Conservation (phyloP, 352 stramenopile species). For the Phytophthora pisi region DNA sequence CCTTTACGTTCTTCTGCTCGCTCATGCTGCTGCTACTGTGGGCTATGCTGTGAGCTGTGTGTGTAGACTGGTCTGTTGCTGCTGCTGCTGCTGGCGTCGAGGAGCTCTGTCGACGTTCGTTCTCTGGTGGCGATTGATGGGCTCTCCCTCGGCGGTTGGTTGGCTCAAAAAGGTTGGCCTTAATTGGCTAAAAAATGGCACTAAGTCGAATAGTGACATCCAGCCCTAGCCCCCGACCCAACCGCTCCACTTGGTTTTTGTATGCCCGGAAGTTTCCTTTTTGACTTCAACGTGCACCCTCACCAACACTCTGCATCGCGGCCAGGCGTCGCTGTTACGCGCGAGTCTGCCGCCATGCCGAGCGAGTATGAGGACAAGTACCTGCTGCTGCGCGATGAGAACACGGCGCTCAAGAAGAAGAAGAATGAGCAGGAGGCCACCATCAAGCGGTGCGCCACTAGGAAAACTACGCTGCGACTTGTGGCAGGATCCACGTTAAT, state of each 20-base stretch:
- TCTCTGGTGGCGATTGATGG: slow-evolving; percentile 30
- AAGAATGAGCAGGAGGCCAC: slow-evolving; percentile 92
- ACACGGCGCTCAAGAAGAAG: slow-evolving; percentile 88
- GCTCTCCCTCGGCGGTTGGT: slow-evolving; percentile 37
- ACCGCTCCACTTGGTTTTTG: slow-evolving; percentile 12
- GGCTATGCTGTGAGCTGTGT: slow-evolving; percentile 8
- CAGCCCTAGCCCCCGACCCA: neutral
- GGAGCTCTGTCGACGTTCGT: slow-evolving; percentile 19
- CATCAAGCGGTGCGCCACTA: slow-evolving; percentile 75
- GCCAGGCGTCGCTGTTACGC: neutral
- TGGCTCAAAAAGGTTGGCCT: slow-evolving; percentile 28
- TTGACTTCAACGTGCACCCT: slow-evolving; percentile 16
- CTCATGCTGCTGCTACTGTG: slow-evolving; percentile 40
- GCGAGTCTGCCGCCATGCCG: slow-evolving; percentile 39
- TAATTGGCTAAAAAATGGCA: slow-evolving; percentile 7
- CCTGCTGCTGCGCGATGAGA: slow-evolving; percentile 83
- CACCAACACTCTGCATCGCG: slow-evolving; percentile 2
- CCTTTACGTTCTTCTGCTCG: slow-evolving; percentile 44
- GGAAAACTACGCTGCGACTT: neutral
- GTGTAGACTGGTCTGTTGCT: slow-evolving; percentile 17
- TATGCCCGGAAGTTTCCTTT: slow-evolving; percentile 27
- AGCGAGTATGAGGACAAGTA: slow-evolving; percentile 87
- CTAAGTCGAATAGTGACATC: slow-evolving; percentile 23
- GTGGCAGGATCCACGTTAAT: neutral
- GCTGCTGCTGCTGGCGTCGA: slow-evolving; percentile 23